Conservation (phyloP, 208 protist species). For the Acanthamoeba lenticulata region DNA sequence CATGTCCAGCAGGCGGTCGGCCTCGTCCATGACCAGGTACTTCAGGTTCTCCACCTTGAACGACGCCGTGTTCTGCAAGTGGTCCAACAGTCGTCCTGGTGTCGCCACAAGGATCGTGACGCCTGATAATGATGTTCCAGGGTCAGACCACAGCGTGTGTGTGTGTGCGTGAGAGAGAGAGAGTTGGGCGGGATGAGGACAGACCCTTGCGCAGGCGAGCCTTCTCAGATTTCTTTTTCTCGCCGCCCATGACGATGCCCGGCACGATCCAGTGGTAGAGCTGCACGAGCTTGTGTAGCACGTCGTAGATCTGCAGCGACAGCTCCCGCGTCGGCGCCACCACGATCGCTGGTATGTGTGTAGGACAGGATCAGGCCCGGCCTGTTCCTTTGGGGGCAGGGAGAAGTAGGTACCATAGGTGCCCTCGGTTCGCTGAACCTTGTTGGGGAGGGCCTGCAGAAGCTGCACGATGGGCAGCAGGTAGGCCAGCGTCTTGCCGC, state of each 20-base stretch:
- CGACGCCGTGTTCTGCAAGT: slow-evolving; percentile 82
- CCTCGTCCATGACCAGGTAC: slow-evolving; percentile 85
- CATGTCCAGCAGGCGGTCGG: slow-evolving; percentile 81
- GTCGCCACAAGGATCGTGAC: slow-evolving; percentile 85
- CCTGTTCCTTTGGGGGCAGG: too few species aligned
- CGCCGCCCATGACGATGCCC: slow-evolving; percentile 82
- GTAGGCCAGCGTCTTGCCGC: slow-evolving; percentile 82
- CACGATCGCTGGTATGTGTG: slow-evolving; percentile 64
- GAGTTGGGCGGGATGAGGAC: too few species aligned
- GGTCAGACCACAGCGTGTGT: too few species aligned
- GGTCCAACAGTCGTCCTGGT: slow-evolving; percentile 87
- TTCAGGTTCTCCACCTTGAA: slow-evolving; percentile 78
- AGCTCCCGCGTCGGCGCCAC: slow-evolving; percentile 65
- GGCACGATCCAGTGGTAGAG: slow-evolving; percentile 82
- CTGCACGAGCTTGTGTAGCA: slow-evolving; percentile 59
- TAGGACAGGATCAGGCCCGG: too few species aligned
- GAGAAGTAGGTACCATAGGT: not conserved
- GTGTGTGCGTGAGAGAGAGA: too few species aligned
- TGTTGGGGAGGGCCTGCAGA: slow-evolving; percentile 42
- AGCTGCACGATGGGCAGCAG: slow-evolving; percentile 78
- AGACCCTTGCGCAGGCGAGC: slow-evolving; percentile 83
- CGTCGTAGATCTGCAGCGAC: slow-evolving; percentile 58
- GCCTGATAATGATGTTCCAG: too few species aligned
- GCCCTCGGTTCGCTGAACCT: slow-evolving; percentile 19
- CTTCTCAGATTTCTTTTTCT: slow-evolving; percentile 83